Conservation (phyloP, 2,329 filamentous ascomycete species). For the Colletotrichum brevisporum region DNA sequence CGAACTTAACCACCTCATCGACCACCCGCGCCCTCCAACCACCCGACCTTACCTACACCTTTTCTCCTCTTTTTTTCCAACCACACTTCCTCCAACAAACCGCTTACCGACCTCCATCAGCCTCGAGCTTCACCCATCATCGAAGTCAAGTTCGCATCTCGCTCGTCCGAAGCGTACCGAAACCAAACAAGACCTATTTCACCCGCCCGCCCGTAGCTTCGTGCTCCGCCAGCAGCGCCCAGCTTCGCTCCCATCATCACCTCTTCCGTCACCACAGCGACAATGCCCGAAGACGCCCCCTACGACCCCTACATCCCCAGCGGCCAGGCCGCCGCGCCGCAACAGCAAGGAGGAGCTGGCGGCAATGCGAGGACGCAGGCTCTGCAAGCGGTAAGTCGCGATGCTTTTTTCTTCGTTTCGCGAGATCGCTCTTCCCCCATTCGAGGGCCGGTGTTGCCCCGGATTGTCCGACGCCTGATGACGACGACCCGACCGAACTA, state of each 20-base stretch:
- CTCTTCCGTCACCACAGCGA: constrained; percentile 45
- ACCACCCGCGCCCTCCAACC: constrained; percentile 38
- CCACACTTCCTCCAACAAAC: constrained; percentile 25
- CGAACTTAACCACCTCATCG: constrained; percentile 42
- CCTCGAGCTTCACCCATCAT: constrained; percentile 13
- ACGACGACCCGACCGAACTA: constrained; percentile 34
- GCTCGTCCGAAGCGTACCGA: background rate
- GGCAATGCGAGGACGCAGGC: constrained; percentile 71
- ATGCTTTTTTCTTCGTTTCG: constrained; percentile 24
- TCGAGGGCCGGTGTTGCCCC: constrained; percentile 13
- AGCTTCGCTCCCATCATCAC: background rate
- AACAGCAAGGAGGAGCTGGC: constrained; percentile 56
- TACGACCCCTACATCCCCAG: constrained; percentile 93
- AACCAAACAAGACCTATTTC: background rate
- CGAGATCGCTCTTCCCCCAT: constrained; percentile 18
- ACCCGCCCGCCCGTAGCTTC: constrained; percentile 21
- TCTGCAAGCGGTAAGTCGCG: constrained; percentile 84
- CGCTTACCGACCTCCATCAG: constrained; percentile 14
- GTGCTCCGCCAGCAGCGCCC: constrained; percentile 19
- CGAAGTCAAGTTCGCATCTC: constrained; percentile 21
- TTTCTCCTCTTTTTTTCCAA: constrained; percentile 38
- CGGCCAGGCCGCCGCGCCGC: constrained; percentile 65
- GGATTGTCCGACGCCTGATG: constrained; percentile 32
- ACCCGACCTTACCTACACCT: constrained; percentile 26
- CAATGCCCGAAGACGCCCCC: constrained; percentile 73